phyloP scores from a whole-genome alignment of 768 basidiomycete species.

The Psilocybe tampanensis region DNA sequence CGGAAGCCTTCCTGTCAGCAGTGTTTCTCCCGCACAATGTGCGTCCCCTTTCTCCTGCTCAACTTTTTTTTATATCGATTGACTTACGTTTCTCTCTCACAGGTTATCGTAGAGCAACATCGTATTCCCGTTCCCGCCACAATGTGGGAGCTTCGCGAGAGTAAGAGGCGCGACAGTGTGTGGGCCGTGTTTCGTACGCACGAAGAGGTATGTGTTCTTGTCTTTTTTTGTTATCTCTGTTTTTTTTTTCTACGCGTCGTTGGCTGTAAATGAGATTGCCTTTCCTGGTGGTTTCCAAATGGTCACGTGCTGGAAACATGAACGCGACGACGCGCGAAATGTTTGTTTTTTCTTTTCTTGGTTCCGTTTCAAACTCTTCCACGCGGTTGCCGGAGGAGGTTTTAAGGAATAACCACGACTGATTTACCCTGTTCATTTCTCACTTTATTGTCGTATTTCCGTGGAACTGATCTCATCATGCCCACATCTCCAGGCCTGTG shows the following conservation, averaged over 20 bases:
- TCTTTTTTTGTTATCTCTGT: neutral
- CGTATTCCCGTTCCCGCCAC: constrained; percentile 40
- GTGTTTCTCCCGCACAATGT: constrained; percentile 42
- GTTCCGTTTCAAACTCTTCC: constrained; percentile 23
- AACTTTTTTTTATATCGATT: constrained; percentile 9
- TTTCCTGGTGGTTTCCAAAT: neutral
- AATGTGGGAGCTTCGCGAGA: constrained; percentile 44
- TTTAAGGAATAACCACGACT: constrained; percentile 12
- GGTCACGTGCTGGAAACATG: constrained; percentile 25
- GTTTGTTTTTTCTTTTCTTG: too few relatives aligned
- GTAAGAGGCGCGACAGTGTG: constrained; percentile 36
- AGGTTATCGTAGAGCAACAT: constrained; percentile 18
- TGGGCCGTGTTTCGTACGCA: constrained; percentile 65
- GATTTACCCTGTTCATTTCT: constrained; percentile 11
- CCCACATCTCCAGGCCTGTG: neutral
- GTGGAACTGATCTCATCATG: constrained; percentile 12
- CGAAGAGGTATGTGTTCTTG: constrained; percentile 52
- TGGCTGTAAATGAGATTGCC: constrained; percentile 5
- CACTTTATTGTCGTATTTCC: neutral
- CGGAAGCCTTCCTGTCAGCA: constrained; percentile 37
- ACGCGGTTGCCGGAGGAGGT: constrained; percentile 33
- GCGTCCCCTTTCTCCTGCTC: constrained; percentile 23
- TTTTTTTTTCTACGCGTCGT: neutral
- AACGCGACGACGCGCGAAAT: constrained; percentile 7
- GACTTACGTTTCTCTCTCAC: constrained; percentile 20